A percentile compares a stretch with the other conserved stretches of the same genome.
These are phyloP conservation scores for Rhizopogon vesiculosus DNA, from an alignment of 768 basidiomycete genomes.

Conservation along the genomic window DNA sequence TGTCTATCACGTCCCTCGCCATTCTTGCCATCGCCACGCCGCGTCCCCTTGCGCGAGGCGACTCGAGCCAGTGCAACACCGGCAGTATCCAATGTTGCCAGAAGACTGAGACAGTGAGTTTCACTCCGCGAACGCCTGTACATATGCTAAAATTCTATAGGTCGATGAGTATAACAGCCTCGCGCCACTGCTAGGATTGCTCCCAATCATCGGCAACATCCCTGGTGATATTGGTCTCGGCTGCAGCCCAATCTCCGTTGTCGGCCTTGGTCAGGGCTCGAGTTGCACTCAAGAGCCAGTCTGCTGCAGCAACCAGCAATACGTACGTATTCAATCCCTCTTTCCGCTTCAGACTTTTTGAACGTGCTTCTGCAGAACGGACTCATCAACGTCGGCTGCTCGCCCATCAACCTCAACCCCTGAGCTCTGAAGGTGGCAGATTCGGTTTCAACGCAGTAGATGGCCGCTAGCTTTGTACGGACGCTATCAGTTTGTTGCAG, in stretches of 20 bases:
- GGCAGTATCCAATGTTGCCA: constrained; percentile 19
- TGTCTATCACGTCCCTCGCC: constrained; percentile 13
- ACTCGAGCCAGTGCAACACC: constrained; percentile 10
- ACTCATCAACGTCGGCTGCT: constrained; percentile 5
- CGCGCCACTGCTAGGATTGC: background rate
- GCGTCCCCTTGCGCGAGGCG: constrained; percentile 13
- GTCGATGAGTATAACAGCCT: constrained; percentile 5
- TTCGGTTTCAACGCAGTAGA: background rate
- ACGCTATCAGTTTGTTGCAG: constrained; percentile 1
- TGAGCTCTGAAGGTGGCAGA: background rate
- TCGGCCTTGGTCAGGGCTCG: constrained; percentile 15
- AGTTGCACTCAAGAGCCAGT: constrained; percentile 20
- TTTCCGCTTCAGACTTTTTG: background rate
- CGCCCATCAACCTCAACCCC: constrained; percentile 1
- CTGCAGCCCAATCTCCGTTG: constrained; percentile 17
- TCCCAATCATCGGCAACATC: constrained; percentile 11
- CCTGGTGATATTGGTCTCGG: constrained; percentile 18
- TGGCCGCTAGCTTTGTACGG: too few relatives aligned
- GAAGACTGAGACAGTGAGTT: constrained; percentile 14
- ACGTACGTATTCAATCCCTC: constrained; percentile 11
- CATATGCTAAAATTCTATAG: constrained; percentile 1
- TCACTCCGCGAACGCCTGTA: background rate
- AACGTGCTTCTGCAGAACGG: constrained; percentile 1
- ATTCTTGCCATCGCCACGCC: constrained; percentile 17
- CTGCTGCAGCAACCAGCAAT: constrained; percentile 15